phyloP scores from a whole-genome alignment of 352 stramenopile species.

The Phytophthora cactorum region DNA sequence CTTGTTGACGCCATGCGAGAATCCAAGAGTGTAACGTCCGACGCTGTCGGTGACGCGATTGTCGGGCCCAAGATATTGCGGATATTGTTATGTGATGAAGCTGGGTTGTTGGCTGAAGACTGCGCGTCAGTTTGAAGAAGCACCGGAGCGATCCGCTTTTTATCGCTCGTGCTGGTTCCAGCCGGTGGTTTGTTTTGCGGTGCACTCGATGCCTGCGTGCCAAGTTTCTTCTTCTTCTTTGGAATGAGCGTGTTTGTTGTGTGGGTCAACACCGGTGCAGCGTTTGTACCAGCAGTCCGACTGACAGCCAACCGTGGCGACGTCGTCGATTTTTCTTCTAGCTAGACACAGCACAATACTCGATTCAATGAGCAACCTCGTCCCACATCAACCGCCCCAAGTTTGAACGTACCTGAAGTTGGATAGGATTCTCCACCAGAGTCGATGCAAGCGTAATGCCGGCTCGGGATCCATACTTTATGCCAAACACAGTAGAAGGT shows the following conservation, averaged over 20 bases:
- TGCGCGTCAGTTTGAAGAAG: conserved; percentile 41
- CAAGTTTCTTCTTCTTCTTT: conserved; percentile 62
- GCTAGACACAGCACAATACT: conserved; percentile 35
- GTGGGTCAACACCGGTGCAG: conserved; percentile 7
- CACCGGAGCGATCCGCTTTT: conserved; percentile 70
- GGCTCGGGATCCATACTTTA: conserved; percentile 81
- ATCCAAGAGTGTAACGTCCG: conserved; percentile 61
- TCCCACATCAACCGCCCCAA: conserved; percentile 14
- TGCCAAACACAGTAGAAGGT: background rate
- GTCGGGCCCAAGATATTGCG: conserved; percentile 77
- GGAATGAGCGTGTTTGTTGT: conserved; percentile 64
- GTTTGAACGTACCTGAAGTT: conserved; percentile 58
- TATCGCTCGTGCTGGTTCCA: conserved; percentile 55
- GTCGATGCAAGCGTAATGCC: conserved; percentile 83
- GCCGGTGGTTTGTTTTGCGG: conserved; percentile 28
- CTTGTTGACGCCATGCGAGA: conserved; percentile 53
- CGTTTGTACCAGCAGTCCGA: conserved; percentile 14
- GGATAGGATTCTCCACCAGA: conserved; percentile 80
- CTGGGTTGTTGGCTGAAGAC: conserved; percentile 43
- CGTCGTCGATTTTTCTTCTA: conserved; percentile 66
- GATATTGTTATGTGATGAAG: conserved; percentile 82
- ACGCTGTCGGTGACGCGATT: conserved; percentile 51
- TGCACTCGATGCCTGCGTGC: conserved; percentile 3
- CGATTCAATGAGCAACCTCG: background rate
- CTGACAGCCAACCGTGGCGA: conserved; percentile 15